Evolutionary conservation across 2,329 filamentous ascomycete species (phyloP).

Genomic region (Colletotrichum melonis): DNA sequence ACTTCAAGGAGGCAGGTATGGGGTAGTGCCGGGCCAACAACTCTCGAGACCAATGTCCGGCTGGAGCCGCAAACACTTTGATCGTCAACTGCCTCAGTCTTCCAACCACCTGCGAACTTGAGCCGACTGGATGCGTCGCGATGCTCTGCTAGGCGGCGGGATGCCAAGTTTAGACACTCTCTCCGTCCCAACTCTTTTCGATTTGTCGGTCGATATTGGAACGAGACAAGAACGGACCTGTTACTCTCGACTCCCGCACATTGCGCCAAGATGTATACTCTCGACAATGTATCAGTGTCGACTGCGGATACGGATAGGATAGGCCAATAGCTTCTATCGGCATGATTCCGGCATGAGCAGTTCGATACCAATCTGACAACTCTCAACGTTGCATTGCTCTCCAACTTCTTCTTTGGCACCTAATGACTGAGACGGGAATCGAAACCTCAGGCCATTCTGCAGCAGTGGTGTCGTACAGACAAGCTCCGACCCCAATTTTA

Average conservation of each 20-base stretch:
- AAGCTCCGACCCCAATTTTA: neutral
- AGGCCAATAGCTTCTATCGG: neutral
- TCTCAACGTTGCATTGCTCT: constrained; percentile 19
- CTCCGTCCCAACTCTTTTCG: neutral
- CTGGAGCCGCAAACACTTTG: constrained; percentile 21
- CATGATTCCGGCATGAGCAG: neutral
- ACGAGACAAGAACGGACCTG: neutral
- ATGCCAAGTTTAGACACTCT: neutral
- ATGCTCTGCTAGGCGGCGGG: neutral
- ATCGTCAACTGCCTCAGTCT: neutral
- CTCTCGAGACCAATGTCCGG: constrained; percentile 1
- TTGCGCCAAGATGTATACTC: neutral
- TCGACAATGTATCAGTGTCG: neutral
- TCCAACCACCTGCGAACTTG: neutral
- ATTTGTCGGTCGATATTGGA: constrained; percentile 3
- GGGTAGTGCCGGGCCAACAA: neutral
- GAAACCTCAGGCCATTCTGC: neutral
- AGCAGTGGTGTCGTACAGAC: neutral
- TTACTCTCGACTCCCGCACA: neutral
- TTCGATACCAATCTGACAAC: constrained; percentile 1
- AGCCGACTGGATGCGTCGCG: neutral
- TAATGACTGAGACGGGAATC: neutral
- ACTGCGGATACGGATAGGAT: neutral
- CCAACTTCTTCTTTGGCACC: neutral
- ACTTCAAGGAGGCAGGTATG: neutral